A percentile compares a stretch with the other conserved stretches of the same genome.
Conservation (phyloP, 139 green algal genomes). For the Spirogloea muscicola region DNA sequence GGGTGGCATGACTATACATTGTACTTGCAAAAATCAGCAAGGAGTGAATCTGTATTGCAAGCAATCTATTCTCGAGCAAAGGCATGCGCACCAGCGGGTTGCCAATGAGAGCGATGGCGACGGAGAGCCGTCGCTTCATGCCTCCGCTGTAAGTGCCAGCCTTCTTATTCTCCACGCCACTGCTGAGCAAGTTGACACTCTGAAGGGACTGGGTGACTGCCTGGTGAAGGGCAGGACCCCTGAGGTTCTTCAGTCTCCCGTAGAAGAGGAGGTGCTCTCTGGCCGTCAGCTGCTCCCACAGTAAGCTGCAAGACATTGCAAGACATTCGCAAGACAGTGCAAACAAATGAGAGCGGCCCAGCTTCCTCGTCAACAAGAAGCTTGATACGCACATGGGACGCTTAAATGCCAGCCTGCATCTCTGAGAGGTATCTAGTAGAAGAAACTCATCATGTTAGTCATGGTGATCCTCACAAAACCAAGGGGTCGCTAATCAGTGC, state of each 20-base stretch:
- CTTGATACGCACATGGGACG: no score
- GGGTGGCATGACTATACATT: no score
- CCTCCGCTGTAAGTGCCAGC: conserved; percentile 54
- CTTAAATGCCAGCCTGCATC: no score
- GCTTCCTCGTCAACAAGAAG: no score
- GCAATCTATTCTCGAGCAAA: no score
- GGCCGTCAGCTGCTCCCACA: conserved; percentile 85
- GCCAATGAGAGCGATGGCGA: conserved; percentile 84
- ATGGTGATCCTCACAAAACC: no score
- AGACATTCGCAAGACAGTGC: conserved; percentile 24
- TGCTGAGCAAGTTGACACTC: conserved; percentile 29
- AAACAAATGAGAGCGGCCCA: background rate
- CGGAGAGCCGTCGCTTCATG: conserved; percentile 55
- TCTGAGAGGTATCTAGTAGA: no score
- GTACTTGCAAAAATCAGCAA: no score
- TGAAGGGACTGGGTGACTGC: background rate
- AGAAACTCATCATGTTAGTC: no score
- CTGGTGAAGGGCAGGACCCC: conserved; percentile 17
- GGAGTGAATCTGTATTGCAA: no score
- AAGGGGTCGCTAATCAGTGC: no score
- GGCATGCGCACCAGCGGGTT: no score
- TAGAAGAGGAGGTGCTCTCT: conserved; percentile 90
- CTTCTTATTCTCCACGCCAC: conserved; percentile 26
- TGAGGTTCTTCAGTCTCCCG: conserved; percentile 77
- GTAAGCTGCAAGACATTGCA: conserved; percentile 61